phyloP scores from a whole-genome alignment of 2,329 filamentous ascomycete genomes.

The Verticillium isaacii region DNA sequence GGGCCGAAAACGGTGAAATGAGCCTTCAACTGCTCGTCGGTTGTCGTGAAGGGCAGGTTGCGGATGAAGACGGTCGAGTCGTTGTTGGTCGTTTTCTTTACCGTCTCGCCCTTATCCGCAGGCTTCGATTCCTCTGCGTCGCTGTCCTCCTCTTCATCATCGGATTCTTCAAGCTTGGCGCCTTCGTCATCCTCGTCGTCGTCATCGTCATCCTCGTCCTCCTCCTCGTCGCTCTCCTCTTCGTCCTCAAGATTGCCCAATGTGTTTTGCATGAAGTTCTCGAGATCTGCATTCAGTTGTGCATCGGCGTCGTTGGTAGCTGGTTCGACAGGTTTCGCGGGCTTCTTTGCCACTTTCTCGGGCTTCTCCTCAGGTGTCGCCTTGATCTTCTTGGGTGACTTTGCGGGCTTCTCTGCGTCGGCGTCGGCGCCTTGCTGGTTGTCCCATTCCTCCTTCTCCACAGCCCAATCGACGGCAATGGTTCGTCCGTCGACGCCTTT shows the following conservation, averaged over 20 bases:
- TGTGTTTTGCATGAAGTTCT: slow-evolving; percentile 54
- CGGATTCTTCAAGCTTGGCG: neutral
- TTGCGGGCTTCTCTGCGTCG: slow-evolving; percentile 25
- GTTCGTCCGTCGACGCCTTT: slow-evolving; percentile 84
- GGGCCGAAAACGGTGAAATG: slow-evolving; percentile 87
- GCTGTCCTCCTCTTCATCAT: slow-evolving; percentile 34
- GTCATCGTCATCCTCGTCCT: slow-evolving; percentile 37
- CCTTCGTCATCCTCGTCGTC: slow-evolving; percentile 39
- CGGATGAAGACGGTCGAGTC: slow-evolving; percentile 83
- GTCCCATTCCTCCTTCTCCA: slow-evolving; percentile 85
- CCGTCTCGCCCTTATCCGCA: slow-evolving; percentile 21
- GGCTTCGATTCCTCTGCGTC: slow-evolving; percentile 27
- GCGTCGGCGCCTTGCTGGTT: slow-evolving; percentile 39
- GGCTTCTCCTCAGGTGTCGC: slow-evolving; percentile 22
- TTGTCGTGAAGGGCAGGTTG: slow-evolving; percentile 85
- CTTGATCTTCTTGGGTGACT: slow-evolving; percentile 7
- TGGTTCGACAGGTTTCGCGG: slow-evolving; percentile 21
- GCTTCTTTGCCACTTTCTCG: slow-evolving; percentile 28
- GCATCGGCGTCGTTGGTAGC: slow-evolving; percentile 36
- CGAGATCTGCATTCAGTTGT: slow-evolving; percentile 41
- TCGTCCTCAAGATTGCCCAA: slow-evolving; percentile 55
- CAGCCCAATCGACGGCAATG: slow-evolving; percentile 93
- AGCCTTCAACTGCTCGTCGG: slow-evolving; percentile 74
- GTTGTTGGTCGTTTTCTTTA: slow-evolving; percentile 51
- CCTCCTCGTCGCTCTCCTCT: slow-evolving; percentile 41